Percentiles rank a stretch among this genome's conserved stretches.
Evolutionary conservation across 148 eudicot species (phyloP).

Genomic region (Nepenthes mirabilis): DNA sequence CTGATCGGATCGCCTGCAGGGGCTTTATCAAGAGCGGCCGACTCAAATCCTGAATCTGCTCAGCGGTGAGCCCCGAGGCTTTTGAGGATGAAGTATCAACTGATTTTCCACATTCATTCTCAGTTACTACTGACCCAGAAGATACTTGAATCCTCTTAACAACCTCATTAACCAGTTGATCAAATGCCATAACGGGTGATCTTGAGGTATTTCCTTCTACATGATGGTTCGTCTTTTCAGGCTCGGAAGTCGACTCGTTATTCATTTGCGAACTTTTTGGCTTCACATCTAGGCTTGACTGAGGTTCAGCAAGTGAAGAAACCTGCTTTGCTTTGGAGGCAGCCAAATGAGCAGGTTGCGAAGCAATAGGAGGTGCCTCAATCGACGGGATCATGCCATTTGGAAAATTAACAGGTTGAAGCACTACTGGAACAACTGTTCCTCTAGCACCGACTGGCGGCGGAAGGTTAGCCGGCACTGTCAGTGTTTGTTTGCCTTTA

Average conservation of each 20-base stretch:
- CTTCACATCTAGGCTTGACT: slow-evolving; percentile 2
- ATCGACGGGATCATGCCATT: slow-evolving; percentile 28
- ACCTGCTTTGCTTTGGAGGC: slow-evolving; percentile 27
- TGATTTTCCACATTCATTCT: slow-evolving; percentile 14
- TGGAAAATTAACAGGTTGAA: slow-evolving; percentile 39
- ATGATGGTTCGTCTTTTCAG: not conserved
- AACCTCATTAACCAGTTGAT: slow-evolving; percentile 17
- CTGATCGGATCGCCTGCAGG: slow-evolving; percentile 36
- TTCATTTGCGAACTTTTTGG: slow-evolving; percentile 14
- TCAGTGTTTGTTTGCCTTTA: slow-evolving; percentile 18
- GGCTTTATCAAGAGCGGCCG: slow-evolving; percentile 46
- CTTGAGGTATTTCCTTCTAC: not conserved
- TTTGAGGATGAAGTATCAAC: slow-evolving; percentile 2
- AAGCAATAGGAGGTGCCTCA: slow-evolving; percentile 28
- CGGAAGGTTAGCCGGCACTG: slow-evolving; percentile 28
- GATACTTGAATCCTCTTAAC: slow-evolving; percentile 15
- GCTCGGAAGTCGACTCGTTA: slow-evolving; percentile 14
- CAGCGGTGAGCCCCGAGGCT: slow-evolving; percentile 7
- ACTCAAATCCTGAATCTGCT: slow-evolving; percentile 29
- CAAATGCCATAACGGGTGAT: slow-evolving; percentile 10
- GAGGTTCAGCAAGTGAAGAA: not conserved
- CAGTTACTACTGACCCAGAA: slow-evolving; percentile 21
- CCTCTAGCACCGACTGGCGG: slow-evolving; percentile 52
- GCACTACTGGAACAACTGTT: slow-evolving; percentile 57
- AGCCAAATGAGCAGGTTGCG: slow-evolving; percentile 33